These are phyloP conservation scores for Neurospora sublineolata DNA, from an alignment of 495 filamentous ascomycete genomes.

Conservation along the genomic window DNA sequence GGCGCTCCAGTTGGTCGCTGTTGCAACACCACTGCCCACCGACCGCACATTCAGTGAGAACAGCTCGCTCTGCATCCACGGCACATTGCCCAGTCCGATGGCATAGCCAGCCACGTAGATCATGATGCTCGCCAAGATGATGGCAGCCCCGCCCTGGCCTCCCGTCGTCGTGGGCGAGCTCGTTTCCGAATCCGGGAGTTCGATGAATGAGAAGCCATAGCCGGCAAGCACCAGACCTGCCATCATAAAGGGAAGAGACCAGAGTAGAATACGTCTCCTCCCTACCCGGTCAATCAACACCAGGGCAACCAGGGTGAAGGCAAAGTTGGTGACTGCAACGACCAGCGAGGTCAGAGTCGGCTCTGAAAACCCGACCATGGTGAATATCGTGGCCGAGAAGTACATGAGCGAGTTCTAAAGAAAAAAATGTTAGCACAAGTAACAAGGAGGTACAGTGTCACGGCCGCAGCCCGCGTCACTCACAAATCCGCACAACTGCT, in stretches of 20 bases:
- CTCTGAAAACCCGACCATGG: constrained; percentile 62
- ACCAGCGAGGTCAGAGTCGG: constrained; percentile 74
- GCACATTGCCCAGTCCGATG: constrained; percentile 79
- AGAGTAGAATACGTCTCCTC: constrained; percentile 67
- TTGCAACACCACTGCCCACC: constrained; percentile 70
- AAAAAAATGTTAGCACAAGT: constrained; percentile 4
- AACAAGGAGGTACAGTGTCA: background rate
- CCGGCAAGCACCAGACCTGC: constrained; percentile 56
- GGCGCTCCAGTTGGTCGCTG: constrained; percentile 77
- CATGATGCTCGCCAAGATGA: constrained; percentile 61
- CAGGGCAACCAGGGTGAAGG: constrained; percentile 68
- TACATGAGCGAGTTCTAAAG: constrained; percentile 83
- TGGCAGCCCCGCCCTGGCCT: constrained; percentile 27
- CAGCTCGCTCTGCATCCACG: constrained; percentile 88
- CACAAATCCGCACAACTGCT: constrained; percentile 83
- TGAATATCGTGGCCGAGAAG: constrained; percentile 85
- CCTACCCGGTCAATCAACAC: constrained; percentile 70
- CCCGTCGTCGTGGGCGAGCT: constrained; percentile 15
- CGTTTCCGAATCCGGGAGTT: constrained; percentile 12
- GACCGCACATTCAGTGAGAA: constrained; percentile 77
- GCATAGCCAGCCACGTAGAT: constrained; percentile 81
- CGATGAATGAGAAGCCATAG: constrained; percentile 53
- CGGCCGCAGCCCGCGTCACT: constrained; percentile 14
- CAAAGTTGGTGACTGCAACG: constrained; percentile 75
- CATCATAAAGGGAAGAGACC: constrained; percentile 77